These are phyloP conservation scores for Francoa sonchifolia DNA, from an alignment of 441 rosid genomes.

Conservation along the genomic window DNA sequence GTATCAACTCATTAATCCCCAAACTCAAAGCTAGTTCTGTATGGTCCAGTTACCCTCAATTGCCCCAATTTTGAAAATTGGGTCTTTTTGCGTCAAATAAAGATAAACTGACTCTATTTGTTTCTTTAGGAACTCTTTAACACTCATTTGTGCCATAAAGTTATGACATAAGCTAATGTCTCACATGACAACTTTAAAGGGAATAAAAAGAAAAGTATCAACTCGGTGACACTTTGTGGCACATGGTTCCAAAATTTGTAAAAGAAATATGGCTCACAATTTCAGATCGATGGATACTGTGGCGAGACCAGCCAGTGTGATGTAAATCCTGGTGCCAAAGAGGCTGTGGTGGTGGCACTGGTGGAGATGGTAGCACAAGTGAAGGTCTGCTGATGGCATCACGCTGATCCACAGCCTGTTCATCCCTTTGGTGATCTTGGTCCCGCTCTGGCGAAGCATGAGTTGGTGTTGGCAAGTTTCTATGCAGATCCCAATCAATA, in stretches of 20 bases:
- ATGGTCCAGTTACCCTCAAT: constrained; percentile 1
- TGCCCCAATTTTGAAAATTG: background rate
- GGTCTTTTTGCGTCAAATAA: constrained; percentile 5
- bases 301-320: constrained; percentile 82
- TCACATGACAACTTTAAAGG: background rate
- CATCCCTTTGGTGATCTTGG: constrained; percentile 52
- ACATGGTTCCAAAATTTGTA: background rate
- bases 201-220: background rate
- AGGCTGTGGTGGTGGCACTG: constrained; percentile 90
- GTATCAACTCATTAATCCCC: no score
- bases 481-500: constrained; percentile 69
- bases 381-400: constrained; percentile 45
- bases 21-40: no score
- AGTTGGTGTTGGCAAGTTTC: constrained; percentile 46
- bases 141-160: no score
- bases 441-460: constrained; percentile 45
- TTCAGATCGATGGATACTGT: constrained; percentile 76
- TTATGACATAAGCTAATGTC: background rate
- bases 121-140: background rate
- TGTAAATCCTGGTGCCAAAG: constrained; percentile 86
- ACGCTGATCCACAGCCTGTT: constrained; percentile 35
- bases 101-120: background rate
- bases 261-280: constrained; percentile 37
- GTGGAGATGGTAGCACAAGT: constrained; percentile 58
- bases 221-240: background rate